Conservation (phyloP, 352 stramenopile species). For the Phytophthora fragariaefolia region DNA sequence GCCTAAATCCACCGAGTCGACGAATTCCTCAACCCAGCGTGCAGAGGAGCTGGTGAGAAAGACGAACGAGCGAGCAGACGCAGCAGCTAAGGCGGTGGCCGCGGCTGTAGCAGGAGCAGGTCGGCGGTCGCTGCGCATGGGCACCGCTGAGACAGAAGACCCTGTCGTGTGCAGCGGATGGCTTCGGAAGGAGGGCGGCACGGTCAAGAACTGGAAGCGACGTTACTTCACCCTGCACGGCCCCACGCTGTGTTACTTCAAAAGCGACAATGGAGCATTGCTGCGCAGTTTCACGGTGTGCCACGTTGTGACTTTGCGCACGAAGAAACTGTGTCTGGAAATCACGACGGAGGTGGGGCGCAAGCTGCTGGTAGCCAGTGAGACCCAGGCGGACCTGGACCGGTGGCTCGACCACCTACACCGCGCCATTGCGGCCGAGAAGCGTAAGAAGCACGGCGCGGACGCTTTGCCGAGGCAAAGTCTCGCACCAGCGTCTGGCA, state of each 20-base stretch:
- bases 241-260: conserved; percentile 83
- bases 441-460: conserved; percentile 41
- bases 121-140: conserved; percentile 30
- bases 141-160: conserved; percentile 37
- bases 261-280: conserved; percentile 78
- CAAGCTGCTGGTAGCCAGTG: conserved; percentile 76
- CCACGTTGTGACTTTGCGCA: conserved; percentile 68
- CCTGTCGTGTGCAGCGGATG: conserved; percentile 75
- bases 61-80: conserved; percentile 36
- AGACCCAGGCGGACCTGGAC: conserved; percentile 68
- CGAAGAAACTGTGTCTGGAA: conserved; percentile 78
- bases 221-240: conserved; percentile 84
- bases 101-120: conserved; percentile 32
- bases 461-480: conserved; percentile 11
- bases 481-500: background rate
- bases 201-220: conserved; percentile 85
- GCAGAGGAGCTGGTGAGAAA: conserved; percentile 17
- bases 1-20: conserved; percentile 4
- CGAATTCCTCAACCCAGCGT: conserved; percentile 4
- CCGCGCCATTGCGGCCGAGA: conserved; percentile 56
- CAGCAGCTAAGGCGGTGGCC: conserved; percentile 34
- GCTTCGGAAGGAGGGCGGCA: conserved; percentile 83
- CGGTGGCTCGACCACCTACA: conserved; percentile 74
- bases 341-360: conserved; percentile 77
- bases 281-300: conserved; percentile 73